phyloP scores from a whole-genome alignment of 768 basidiomycete genomes.

The Mycena pura region DNA sequence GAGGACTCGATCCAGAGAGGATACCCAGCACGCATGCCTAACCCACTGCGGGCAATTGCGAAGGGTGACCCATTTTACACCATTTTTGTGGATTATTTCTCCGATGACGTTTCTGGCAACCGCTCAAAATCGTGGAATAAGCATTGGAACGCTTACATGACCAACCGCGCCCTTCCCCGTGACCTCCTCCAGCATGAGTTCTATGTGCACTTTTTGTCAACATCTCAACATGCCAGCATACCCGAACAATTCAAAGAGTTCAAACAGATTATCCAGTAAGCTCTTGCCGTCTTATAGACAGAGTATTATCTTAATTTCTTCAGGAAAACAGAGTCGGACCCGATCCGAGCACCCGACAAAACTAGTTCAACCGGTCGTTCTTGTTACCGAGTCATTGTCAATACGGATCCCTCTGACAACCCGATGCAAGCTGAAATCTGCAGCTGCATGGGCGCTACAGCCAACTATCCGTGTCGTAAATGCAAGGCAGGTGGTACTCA shows the following conservation, averaged over 20 bases:
- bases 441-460: constrained; percentile 37
- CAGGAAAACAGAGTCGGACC: background rate
- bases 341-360: background rate
- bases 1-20: background rate
- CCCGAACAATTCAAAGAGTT: constrained; percentile 46
- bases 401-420: constrained; percentile 45
- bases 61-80: constrained; percentile 39
- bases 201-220: constrained; percentile 45
- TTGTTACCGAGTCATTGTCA: constrained; percentile 31
- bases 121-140: constrained; percentile 52
- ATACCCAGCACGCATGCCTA: constrained; percentile 37
- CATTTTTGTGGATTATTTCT: constrained; percentile 39
- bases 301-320: background rate
- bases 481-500: constrained; percentile 38
- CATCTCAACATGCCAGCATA: constrained; percentile 42
- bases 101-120: constrained; percentile 54
- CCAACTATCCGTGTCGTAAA: constrained; percentile 39
- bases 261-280: constrained; percentile 40
- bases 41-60: constrained; percentile 38
- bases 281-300: constrained; percentile 4
- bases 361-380: constrained; percentile 34
- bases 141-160: constrained; percentile 48
- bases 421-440: constrained; percentile 46
- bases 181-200: constrained; percentile 43
- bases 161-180: constrained; percentile 42